phyloP scores from a whole-genome alignment of 2,329 filamentous ascomycete species.

The Colletotrichum sp. region DNA sequence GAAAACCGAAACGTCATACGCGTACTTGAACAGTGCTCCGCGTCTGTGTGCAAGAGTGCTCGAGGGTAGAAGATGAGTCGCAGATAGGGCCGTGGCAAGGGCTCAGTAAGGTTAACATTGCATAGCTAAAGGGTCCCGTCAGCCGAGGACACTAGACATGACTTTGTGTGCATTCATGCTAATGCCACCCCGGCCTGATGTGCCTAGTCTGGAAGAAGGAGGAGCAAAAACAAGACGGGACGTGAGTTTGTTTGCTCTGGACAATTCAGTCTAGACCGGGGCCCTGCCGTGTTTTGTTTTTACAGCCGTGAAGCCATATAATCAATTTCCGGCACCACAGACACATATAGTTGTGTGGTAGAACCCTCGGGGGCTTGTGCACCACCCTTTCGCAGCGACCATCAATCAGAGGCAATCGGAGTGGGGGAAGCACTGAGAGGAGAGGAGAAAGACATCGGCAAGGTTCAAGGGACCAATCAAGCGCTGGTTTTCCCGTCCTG shows the following conservation, averaged over 20 bases:
- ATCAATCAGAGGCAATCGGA: background rate
- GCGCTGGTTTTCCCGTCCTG: background rate
- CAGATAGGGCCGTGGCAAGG: background rate
- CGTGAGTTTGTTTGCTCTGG: background rate
- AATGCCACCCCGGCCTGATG: background rate
- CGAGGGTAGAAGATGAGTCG: background rate
- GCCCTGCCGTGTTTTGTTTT: background rate
- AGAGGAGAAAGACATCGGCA: background rate
- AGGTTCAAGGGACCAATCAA: background rate
- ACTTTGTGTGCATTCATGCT: background rate
- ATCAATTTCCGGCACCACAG: background rate
- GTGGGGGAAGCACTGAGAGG: background rate
- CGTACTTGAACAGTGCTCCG: slow-evolving; percentile 5
- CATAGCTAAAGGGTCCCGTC: background rate
- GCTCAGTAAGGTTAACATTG: background rate
- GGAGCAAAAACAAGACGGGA: background rate
- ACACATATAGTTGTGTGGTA: background rate
- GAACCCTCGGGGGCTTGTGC: background rate
- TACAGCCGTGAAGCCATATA: background rate
- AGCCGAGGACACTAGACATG: background rate
- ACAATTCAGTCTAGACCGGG: background rate
- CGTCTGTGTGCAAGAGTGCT: background rate
- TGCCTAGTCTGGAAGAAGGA: background rate
- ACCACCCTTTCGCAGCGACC: background rate
- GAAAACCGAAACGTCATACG: slow-evolving; percentile 8